Percentiles rank a stretch among this genome's conserved stretches.
Evolutionary conservation across 2,329 filamentous ascomycete species (phyloP).

Genomic region (Cytospora piceae): DNA sequence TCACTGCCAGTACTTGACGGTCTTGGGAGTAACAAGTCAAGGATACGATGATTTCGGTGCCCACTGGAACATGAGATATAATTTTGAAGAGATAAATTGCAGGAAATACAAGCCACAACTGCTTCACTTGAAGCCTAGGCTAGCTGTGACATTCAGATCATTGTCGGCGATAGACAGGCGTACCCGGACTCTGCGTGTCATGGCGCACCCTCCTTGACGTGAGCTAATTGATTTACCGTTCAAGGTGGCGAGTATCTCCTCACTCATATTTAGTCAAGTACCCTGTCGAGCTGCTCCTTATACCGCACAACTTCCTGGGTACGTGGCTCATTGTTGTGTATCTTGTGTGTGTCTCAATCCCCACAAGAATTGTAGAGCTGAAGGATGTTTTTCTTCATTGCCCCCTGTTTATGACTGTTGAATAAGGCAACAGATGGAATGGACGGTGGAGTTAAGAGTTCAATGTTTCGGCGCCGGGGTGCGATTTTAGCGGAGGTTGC

Average conservation of each 20-base stretch:
- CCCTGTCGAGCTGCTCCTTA: background rate
- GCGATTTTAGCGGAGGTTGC: background rate
- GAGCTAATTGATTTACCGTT: background rate
- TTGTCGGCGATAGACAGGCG: too few species aligned
- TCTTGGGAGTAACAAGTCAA: background rate
- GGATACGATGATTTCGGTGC: background rate
- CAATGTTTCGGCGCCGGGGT: too few species aligned
- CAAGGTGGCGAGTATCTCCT: background rate
- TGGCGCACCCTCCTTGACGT: slow-evolving; percentile 8
- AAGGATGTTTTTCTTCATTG: too few species aligned
- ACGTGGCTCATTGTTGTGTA: too few species aligned
- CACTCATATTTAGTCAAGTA: too few species aligned
- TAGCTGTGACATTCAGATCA: too few species aligned
- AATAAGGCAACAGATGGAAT: too few species aligned
- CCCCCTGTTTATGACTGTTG: too few species aligned
- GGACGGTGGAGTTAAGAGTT: background rate
- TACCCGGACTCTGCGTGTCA: slow-evolving; percentile 18
- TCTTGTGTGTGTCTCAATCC: background rate
- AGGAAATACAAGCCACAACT: background rate
- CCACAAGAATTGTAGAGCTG: too few species aligned
- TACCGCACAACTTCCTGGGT: background rate
- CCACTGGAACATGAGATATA: background rate
- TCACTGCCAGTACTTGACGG: background rate
- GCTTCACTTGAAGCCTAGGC: slow-evolving; percentile 12
- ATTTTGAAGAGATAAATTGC: background rate